phyloP scores from a whole-genome alignment of 164 flowering plant species.

The Vitis rotundifolia region DNA sequence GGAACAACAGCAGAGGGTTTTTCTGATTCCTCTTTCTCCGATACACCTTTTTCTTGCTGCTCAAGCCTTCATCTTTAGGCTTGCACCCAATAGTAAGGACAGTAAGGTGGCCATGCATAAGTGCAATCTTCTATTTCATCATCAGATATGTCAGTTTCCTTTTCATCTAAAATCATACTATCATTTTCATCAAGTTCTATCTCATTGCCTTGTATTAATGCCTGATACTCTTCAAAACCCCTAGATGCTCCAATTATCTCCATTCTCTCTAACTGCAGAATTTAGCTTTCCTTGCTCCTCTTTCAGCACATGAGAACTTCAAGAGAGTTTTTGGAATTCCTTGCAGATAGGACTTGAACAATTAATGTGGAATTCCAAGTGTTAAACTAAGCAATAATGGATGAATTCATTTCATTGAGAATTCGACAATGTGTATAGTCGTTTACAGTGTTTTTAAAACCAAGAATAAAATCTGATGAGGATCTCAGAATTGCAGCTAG shows the following conservation, averaged over 20 bases:
- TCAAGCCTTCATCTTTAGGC: no score
- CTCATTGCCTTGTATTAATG: neutral
- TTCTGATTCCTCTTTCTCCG: no score
- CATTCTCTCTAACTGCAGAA: conserved; percentile 17
- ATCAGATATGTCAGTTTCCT: conserved; percentile 31
- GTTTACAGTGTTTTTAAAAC: conserved; percentile 72
- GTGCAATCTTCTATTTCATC: conserved; percentile 80
- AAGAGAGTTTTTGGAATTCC: no score
- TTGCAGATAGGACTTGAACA: no score
- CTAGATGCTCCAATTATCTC: conserved; percentile 34
- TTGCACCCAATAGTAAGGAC: no score
- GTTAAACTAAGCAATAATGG: conserved; percentile 22
- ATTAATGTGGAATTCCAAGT: no score
- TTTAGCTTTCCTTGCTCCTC: no score
- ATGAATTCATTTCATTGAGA: conserved; percentile 50
- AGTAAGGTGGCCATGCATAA: no score
- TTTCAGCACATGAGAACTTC: no score
- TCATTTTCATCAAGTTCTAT: conserved; percentile 22
- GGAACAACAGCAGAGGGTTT: no score
- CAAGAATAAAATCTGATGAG: conserved; percentile 76
- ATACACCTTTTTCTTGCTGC: no score
- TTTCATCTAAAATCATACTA: conserved; percentile 21
- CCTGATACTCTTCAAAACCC: conserved; percentile 12
- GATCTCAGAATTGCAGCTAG: conserved; percentile 86
- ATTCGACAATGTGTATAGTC: conserved; percentile 44